Percentiles rank a stretch among this genome's conserved stretches.
These are phyloP conservation scores for Phialophora macrospora DNA, from an alignment of 2,329 filamentous ascomycete genomes.

Conservation along the genomic window DNA sequence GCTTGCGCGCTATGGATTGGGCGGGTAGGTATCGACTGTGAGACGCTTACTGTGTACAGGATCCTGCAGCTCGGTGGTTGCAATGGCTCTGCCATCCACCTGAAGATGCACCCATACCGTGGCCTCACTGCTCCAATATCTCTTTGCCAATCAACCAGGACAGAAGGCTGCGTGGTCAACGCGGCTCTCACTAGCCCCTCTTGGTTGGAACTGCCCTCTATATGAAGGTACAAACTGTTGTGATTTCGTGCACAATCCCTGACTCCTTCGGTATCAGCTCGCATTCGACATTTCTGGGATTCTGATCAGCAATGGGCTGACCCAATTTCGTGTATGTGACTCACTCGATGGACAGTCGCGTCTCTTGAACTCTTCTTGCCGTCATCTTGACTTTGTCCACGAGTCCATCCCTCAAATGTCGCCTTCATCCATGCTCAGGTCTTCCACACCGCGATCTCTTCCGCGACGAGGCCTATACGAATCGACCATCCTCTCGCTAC, in stretches of 20 bases:
- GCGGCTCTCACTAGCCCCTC: no score
- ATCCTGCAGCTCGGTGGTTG: no score
- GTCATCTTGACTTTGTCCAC: neutral
- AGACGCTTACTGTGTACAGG: neutral
- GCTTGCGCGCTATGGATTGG: neutral
- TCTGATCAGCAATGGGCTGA: neutral
- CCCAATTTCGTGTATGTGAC: neutral
- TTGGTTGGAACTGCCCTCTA: neutral
- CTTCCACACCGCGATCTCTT: neutral
- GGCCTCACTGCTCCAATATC: neutral
- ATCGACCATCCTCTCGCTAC: slow-evolving; percentile 15
- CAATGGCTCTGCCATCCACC: neutral
- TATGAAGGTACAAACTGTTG: neutral
- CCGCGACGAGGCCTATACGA: slow-evolving; percentile 16
- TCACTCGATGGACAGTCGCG: neutral
- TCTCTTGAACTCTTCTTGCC: slow-evolving; percentile 1
- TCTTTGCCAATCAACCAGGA: neutral
- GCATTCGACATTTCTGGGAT: neutral
- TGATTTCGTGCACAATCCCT: neutral
- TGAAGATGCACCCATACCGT: neutral
- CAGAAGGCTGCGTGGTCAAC: neutral
- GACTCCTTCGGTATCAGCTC: neutral
- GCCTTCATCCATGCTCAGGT: neutral
- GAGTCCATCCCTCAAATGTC: neutral
- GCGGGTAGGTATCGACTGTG: neutral